Evolutionary conservation across 345 rosid species (phyloP).

Genomic region (Firmiana major): DNA sequence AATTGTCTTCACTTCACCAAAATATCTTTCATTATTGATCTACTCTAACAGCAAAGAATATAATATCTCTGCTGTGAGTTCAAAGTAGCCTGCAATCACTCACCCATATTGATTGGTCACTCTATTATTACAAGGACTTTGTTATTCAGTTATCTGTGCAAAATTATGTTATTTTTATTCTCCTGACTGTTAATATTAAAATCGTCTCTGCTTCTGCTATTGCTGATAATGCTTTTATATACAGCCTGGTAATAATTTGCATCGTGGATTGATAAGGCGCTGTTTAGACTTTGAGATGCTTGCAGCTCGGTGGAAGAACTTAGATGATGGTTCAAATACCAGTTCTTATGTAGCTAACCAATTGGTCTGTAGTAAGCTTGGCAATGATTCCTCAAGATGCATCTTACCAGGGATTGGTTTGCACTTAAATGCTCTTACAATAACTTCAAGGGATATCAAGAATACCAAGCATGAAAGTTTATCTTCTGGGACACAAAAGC

Average conservation of each 20-base stretch:
- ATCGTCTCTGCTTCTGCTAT: neutral
- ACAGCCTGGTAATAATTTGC: slow-evolving; percentile 54
- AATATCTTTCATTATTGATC: neutral
- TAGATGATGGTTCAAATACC: slow-evolving; percentile 28
- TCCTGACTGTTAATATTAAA: neutral
- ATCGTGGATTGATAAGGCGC: slow-evolving; percentile 87
- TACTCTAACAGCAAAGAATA: neutral
- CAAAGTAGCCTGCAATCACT: neutral
- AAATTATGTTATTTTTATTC: neutral
- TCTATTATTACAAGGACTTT: neutral
- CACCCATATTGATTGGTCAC: neutral
- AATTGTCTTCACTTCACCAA: neutral
- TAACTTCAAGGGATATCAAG: slow-evolving; percentile 39
- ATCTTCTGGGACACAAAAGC: slow-evolving; percentile 38
- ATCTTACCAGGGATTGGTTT: slow-evolving; percentile 89
- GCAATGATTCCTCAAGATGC: slow-evolving; percentile 46
- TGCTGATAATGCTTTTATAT: slow-evolving; percentile 19
- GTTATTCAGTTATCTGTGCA: neutral
- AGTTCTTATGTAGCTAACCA: slow-evolving; percentile 33
- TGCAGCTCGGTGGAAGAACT: slow-evolving; percentile 50
- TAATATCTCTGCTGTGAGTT: too few species aligned
- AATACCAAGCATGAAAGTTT: slow-evolving; percentile 37
- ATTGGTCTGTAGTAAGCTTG: slow-evolving; percentile 36
- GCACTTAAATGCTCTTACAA: slow-evolving; percentile 81
- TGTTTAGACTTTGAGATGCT: slow-evolving; percentile 84